Evolutionary conservation across 352 stramenopile genomes (phyloP).

Genomic region (Nothophytophthora sp.): DNA sequence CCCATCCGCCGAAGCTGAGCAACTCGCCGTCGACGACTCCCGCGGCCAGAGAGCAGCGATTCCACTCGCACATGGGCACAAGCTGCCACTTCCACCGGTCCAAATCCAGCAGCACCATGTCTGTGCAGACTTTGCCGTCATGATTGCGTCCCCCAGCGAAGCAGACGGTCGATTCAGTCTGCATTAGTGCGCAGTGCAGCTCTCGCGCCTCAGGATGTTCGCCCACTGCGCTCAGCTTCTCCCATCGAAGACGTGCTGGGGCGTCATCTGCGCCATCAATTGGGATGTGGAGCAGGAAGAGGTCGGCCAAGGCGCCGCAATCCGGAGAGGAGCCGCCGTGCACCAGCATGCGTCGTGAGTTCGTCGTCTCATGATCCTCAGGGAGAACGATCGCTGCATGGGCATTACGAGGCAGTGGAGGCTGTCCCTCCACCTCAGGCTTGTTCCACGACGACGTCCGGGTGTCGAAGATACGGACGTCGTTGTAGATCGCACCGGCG

Average conservation of each 20-base stretch:
- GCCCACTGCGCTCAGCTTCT: slow-evolving; percentile 22
- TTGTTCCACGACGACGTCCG: slow-evolving; percentile 32
- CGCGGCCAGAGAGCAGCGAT: slow-evolving; percentile 46
- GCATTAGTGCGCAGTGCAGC: slow-evolving; percentile 36
- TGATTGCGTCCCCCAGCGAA: slow-evolving; percentile 54
- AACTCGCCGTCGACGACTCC: slow-evolving; percentile 26
- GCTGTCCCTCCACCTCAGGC: slow-evolving; percentile 31
- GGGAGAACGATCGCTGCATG: slow-evolving; percentile 51
- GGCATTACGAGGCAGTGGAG: slow-evolving; percentile 49
- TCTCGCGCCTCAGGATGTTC: slow-evolving; percentile 47
- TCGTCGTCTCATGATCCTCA: neutral
- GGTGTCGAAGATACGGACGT: slow-evolving; percentile 57
- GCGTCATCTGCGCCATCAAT: neutral
- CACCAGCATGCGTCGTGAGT: slow-evolving; percentile 40
- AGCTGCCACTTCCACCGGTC: slow-evolving; percentile 50
- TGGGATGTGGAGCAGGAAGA: slow-evolving; percentile 46
- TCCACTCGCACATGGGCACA: slow-evolving; percentile 56
- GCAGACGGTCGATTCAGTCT: slow-evolving; percentile 25
- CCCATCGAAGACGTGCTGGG: slow-evolving; percentile 34
- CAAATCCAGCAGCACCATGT: slow-evolving; percentile 51
- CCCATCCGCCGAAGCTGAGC: slow-evolving; percentile 57
- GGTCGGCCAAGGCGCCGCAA: slow-evolving; percentile 48
- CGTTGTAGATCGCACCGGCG: slow-evolving; percentile 50
- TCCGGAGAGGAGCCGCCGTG: slow-evolving; percentile 66
- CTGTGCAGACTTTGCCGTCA: slow-evolving; percentile 54